phyloP scores from a whole-genome alignment of 352 stramenopile species.

The Pythium aquatile region DNA sequence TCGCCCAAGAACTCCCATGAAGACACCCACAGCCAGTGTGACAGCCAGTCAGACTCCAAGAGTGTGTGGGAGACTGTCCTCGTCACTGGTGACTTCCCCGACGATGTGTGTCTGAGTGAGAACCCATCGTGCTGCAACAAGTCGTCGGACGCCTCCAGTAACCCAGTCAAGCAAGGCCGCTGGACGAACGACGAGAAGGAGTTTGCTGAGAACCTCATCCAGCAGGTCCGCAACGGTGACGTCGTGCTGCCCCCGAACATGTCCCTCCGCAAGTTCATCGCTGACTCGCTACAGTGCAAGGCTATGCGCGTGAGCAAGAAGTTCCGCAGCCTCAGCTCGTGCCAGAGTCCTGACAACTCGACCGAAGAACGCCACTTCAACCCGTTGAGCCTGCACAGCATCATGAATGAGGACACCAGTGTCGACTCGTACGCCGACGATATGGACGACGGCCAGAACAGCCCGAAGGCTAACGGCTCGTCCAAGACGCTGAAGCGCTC shows the following conservation, averaged over 20 bases:
- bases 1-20: slow-evolving; percentile 4
- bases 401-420: slow-evolving; percentile 65
- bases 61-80: slow-evolving; percentile 73
- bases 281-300: slow-evolving; percentile 58
- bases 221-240: slow-evolving; percentile 46
- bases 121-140: slow-evolving; percentile 30
- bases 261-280: slow-evolving; percentile 57
- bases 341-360: slow-evolving; percentile 22
- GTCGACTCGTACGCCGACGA: slow-evolving; percentile 19
- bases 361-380: slow-evolving; percentile 44
- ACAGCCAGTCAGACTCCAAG: slow-evolving; percentile 26
- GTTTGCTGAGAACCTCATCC: slow-evolving; percentile 54
- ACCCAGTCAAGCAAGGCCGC: slow-evolving; percentile 47
- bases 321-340: slow-evolving; percentile 41
- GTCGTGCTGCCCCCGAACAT: slow-evolving; percentile 44
- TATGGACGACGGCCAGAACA: slow-evolving; percentile 20
- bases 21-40: slow-evolving; percentile 14
- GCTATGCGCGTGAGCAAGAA: slow-evolving; percentile 71
- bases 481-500: slow-evolving; percentile 68
- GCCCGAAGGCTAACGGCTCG: slow-evolving; percentile 28
- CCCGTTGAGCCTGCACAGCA: slow-evolving; percentile 64
- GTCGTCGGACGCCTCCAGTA: slow-evolving; percentile 6
- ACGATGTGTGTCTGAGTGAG: slow-evolving; percentile 60
- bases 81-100: slow-evolving; percentile 53
- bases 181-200: slow-evolving; percentile 61